phyloP scores from a whole-genome alignment of 257 asterid species.

The Nicotiana attenuata region DNA sequence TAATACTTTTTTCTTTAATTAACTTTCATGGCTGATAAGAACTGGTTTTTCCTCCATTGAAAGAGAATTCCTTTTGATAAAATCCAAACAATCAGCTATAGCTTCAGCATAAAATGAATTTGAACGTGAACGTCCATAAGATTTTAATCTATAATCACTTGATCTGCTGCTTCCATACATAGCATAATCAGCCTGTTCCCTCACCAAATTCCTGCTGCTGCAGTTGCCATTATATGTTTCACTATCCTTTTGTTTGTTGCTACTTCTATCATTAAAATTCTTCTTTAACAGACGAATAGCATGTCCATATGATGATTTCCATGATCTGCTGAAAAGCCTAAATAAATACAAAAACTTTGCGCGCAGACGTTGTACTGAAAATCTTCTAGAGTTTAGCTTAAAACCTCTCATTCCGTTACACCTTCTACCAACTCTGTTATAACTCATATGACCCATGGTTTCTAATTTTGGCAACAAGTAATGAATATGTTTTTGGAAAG shows the following conservation, averaged over 20 bases:
- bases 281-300: constrained; percentile 18
- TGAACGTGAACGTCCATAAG: constrained; percentile 34
- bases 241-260: neutral
- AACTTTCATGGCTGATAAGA: constrained; percentile 1
- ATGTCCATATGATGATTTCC: constrained; percentile 23
- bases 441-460: constrained; percentile 23
- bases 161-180: neutral
- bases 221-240: neutral
- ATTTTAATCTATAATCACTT: constrained; percentile 14
- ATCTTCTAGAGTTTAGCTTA: constrained; percentile 30
- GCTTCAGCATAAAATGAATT: constrained; percentile 58
- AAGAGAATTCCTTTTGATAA: constrained; percentile 48
- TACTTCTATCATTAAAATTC: neutral
- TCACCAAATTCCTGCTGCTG: constrained; percentile 7
- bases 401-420: constrained; percentile 34
- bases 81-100: constrained; percentile 54
- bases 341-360: constrained; percentile 29
- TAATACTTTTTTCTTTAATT: too few species aligned
- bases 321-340: constrained; percentile 21
- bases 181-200: constrained; percentile 8
- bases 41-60: constrained; percentile 46
- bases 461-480: neutral
- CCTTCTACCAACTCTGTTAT: constrained; percentile 31
- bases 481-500: neutral
- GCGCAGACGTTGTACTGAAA: constrained; percentile 33